Evolutionary conservation across 2,329 filamentous ascomycete species (phyloP), one percentile per base, ranked within the genome.

Genomic region (Didymella segeticola): DNA sequence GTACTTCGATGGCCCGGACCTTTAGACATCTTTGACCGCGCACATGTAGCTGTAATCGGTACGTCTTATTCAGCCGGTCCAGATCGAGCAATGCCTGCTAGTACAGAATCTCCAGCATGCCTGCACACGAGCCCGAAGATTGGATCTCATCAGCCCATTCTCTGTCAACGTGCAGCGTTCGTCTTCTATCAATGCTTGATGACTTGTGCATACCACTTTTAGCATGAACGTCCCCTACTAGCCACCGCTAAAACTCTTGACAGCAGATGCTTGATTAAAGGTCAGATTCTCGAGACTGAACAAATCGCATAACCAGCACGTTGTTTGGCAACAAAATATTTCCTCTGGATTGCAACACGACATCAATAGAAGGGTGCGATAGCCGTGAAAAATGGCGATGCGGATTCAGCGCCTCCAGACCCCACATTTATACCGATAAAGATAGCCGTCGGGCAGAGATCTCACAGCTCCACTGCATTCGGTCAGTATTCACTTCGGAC

Each of bases 161-260:
- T 37, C 22, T 29, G 12, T 34, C 47, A 46, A 39, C 9, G 12
- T 49, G 42, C 33, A 43, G 11, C 22, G 27, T 5, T 4, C 27
- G 12, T 34, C 20, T 25, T 8, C 34, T 20, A 22, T 19, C 10
- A 12, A 11, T 43, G 10, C 29, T 46, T 10, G n/a, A n/a, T 20
- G 22, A 36, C 46, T 50, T 33, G 45, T 31, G 7, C 22, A 29
- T 41, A 43, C 47, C 41, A 17, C 38, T 41, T 29, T 39, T 31
- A 43, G 39, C 43, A 43, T 57, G 57, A 47, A 43, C 51, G 45
- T 57, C 56, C 63, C 64, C 56, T 58, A 46, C 34, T 38, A 53
- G 57, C 61, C 47, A 51, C 56, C 56, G 57, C 63, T 62, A 63
- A 47, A 7, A 27, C 12, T 43, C 37, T 57, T 62, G 57, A 67